Conservation (phyloP, 2,329 filamentous ascomycete species). For the Grosmannia penicillata region DNA sequence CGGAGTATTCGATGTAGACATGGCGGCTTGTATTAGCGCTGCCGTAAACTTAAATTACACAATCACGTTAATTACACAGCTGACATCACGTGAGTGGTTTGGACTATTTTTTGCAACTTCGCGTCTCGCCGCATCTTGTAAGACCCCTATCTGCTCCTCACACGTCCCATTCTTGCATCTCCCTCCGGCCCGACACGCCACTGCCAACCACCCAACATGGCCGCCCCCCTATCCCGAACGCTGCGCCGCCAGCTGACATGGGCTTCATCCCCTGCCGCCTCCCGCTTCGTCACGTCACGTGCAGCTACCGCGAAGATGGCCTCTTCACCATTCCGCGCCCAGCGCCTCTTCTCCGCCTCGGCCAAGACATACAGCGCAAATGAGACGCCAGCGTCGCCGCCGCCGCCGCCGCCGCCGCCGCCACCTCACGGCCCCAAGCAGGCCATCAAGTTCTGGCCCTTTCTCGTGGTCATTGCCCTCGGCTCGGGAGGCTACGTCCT, state of each 20-base stretch:
- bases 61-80: too few species aligned
- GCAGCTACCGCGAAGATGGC: not conserved
- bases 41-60: too few species aligned
- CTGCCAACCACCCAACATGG: too few species aligned
- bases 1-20: too few species aligned
- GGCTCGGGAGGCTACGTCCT: slow-evolving; percentile 34
- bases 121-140: not conserved
- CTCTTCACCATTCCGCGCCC: too few species aligned
- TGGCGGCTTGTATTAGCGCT: too few species aligned
- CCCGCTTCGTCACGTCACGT: not conserved
- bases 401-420: slow-evolving; percentile 9
- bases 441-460: slow-evolving; percentile 42
- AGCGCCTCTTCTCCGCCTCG: not conserved
- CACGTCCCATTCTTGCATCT: not conserved
- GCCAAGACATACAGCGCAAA: too few species aligned
- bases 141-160: not conserved
- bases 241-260: not conserved
- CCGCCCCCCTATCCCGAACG: not conserved
- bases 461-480: slow-evolving; percentile 32
- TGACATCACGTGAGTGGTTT: too few species aligned
- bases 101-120: too few species aligned
- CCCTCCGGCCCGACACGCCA: too few species aligned
- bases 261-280: not conserved
- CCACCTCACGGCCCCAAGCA: slow-evolving; percentile 2
- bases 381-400: slow-evolving; percentile 7